Percentiles rank a stretch among this genome's conserved stretches.
phyloP scores from a whole-genome alignment of 2,329 filamentous ascomycete species.

The Penicillium sp. region DNA sequence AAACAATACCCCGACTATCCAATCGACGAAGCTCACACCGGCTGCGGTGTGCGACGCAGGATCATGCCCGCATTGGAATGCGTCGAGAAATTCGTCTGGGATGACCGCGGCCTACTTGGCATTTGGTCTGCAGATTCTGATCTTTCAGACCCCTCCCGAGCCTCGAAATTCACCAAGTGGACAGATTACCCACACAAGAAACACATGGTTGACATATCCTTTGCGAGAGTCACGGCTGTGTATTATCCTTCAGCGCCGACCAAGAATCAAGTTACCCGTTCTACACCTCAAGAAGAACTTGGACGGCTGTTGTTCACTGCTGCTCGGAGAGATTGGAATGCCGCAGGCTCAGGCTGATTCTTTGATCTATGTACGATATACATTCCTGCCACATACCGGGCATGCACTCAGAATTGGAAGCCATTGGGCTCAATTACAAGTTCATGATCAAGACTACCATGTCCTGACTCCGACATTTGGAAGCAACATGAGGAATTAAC shows the following conservation, averaged over 20 bases:
- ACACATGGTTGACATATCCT: conserved; percentile 25
- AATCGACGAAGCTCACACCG: conserved; percentile 41
- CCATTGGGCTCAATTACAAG: too few relatives aligned
- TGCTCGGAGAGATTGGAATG: conserved; percentile 36
- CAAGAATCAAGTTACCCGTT: conserved; percentile 10
- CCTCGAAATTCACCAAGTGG: conserved; percentile 19
- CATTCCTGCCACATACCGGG: background rate
- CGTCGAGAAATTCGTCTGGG: conserved; percentile 37
- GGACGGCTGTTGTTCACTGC: conserved; percentile 37
- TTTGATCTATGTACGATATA: background rate
- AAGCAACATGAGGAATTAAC: too few relatives aligned
- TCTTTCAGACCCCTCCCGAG: background rate
- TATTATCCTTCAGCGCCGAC: conserved; percentile 13
- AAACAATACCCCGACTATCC: conserved; percentile 44
- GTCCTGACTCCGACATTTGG: too few relatives aligned
- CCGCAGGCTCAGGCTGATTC: conserved; percentile 8
- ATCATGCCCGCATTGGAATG: conserved; percentile 40
- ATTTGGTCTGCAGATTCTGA: conserved; percentile 20
- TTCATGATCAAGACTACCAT: too few relatives aligned
- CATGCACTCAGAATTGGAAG: too few relatives aligned
- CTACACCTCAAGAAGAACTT: conserved; percentile 28
- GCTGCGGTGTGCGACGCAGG: conserved; percentile 43
- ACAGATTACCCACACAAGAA: conserved; percentile 20
- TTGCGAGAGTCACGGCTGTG: conserved; percentile 26
- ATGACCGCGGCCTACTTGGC: conserved; percentile 33